Evolutionary conservation across 306 rosid genomes (phyloP), one percentile per base, ranked within the genome.

Genomic region (Psophocarpus tetragonolobus): DNA sequence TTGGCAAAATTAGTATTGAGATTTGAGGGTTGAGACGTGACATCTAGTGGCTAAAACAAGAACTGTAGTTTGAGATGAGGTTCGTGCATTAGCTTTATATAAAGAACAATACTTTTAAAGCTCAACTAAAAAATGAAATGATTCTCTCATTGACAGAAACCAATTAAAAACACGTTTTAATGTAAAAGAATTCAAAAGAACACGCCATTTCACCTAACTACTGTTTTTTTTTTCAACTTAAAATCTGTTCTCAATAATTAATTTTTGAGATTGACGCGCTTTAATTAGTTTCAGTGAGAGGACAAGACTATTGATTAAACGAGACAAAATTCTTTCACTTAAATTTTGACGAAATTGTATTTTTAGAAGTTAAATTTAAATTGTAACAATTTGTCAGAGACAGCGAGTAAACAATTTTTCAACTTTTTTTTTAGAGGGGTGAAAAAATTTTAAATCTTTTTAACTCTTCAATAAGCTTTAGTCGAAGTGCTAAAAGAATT

Each of bases 41-140:
- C 80, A 72, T 64, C 23, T 56, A 24, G 75, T 65, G 86, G 80
- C 60, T 66, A 54, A 45, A 66, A 23, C 32, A 66, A 72, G 21
- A 33, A 24, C 39, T 82, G 26, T 35, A 21, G 45, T 77, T 77
- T 77, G 17, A 47, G 53, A 68, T 57, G 71, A 69, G 76, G 75
- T 29, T 77, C 39, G 68, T 73, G 36, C 69, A 54, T 60, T 71
- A 51, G n/a, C 79, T 76, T 76, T 69, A n/a, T 4, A 48, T 71
- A 77, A 71, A 82, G 79, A 36, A 64, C n/a, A 35, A 18, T n/a
- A 68, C 60, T 70, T 62, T 45, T 17, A 3, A 68, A 75, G 36
- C 45, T 18, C 20, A 60, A 47, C 33, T 61, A 63, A 71, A 71
- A 58, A 39, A 62, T 24, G 67, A 62, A 7, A 77, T 63, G 73